phyloP scores from a whole-genome alignment of 352 stramenopile genomes.

The Phytopythium cucurbitacearum region DNA sequence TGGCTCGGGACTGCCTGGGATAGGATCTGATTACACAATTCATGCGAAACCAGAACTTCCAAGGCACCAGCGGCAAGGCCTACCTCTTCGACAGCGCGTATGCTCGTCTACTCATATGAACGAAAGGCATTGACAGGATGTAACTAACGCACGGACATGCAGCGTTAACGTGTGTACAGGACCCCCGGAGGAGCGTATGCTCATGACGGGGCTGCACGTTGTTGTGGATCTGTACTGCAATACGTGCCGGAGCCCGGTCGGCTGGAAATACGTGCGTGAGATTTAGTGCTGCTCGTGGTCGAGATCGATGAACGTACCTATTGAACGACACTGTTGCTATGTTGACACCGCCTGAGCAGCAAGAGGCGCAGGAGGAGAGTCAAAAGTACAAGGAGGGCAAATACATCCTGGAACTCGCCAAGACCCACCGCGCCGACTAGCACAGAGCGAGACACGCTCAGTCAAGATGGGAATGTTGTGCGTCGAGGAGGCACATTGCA shows the following conservation, averaged over 20 bases:
- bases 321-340: conserved; percentile 1
- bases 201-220: conserved; percentile 93
- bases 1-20: not conserved
- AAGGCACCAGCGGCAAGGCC: conserved; percentile 81
- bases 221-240: conserved; percentile 94
- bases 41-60: conserved; percentile 51
- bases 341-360: conserved; percentile 25
- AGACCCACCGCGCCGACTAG: conserved; percentile 43
- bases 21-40: not conserved
- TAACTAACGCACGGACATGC: not conserved
- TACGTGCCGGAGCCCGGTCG: conserved; percentile 86
- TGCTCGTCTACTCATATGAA: not conserved
- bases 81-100: conserved; percentile 92
- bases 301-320: not conserved
- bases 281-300: not conserved
- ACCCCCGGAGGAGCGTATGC: conserved; percentile 84
- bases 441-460: not conserved
- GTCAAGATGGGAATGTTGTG: not conserved
- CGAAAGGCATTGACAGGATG: not conserved
- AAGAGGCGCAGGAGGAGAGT: conserved; percentile 89
- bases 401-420: conserved; percentile 95
- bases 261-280: conserved; percentile 91
- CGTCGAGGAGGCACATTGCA: conserved; percentile 1
- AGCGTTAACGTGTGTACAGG: conserved; percentile 88
- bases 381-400: conserved; percentile 98